These are phyloP conservation scores for Dillenia turbinata DNA, from an alignment of 164 flowering plant species.

Conservation along the genomic window DNA sequence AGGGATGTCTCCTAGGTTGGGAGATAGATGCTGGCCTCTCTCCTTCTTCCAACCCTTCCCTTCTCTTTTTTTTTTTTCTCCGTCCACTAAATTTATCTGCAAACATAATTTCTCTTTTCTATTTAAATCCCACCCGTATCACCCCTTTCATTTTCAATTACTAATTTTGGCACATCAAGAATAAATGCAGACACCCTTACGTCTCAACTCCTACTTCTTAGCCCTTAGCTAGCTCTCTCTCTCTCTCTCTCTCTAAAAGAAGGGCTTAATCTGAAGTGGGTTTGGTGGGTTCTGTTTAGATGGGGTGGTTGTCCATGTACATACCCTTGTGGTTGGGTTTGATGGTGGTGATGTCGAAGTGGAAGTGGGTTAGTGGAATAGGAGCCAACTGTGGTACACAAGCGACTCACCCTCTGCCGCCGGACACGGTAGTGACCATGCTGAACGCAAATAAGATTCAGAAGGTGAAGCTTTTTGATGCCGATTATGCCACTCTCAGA, in stretches of 20 bases:
- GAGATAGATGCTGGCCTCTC: conserved; percentile 2
- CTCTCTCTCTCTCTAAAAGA: too few relatives aligned
- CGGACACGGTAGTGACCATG: conserved; percentile 55
- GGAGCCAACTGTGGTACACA: conserved; percentile 97
- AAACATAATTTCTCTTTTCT: too few relatives aligned
- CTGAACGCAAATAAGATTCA: conserved; percentile 69
- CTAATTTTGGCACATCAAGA: too few relatives aligned
- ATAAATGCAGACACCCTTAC: too few relatives aligned
- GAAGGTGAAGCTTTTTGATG: conserved; percentile 93
- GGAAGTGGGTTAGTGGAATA: conserved; percentile 28
- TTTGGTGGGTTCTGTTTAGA: not conserved
- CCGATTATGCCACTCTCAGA: conserved; percentile 49
- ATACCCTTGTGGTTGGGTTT: conserved; percentile 2
- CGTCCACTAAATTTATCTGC: not conserved
- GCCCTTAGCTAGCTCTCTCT: too few relatives aligned
- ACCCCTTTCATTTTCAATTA: too few relatives aligned
- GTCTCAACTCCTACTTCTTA: too few relatives aligned
- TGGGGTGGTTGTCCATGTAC: conserved; percentile 17
- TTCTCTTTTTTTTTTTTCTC: not conserved
- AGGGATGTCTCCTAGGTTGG: too few relatives aligned
- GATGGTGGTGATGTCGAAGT: conserved; percentile 19
- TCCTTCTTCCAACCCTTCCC: not conserved
- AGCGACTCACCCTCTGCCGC: conserved; percentile 59
- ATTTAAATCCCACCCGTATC: too few relatives aligned
- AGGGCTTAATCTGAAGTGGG: too few relatives aligned